These are phyloP conservation scores for Colletotrichum sp. DNA, from an alignment of 2,329 filamentous ascomycete genomes.

Conservation along the genomic window DNA sequence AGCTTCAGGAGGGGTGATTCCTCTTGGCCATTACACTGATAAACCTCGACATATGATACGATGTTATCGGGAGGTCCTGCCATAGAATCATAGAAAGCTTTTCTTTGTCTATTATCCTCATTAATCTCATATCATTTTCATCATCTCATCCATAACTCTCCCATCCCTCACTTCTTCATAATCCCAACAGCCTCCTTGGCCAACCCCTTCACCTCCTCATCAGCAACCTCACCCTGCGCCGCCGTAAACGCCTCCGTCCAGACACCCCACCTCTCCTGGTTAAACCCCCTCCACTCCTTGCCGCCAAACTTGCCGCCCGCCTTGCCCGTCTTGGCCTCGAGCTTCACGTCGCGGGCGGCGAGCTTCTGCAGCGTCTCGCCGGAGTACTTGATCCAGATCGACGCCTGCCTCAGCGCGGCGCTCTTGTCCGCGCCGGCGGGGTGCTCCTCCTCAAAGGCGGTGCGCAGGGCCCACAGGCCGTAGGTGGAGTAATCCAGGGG, in stretches of 20 bases:
- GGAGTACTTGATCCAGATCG: constrained; percentile 26
- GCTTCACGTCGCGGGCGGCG: background rate
- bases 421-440: background rate
- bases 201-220: background rate
- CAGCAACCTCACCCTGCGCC: background rate
- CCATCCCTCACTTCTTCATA: background rate
- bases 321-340: constrained; percentile 22
- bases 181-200: background rate
- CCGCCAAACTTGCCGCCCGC: constrained; percentile 22
- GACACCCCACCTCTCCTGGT: constrained; percentile 25
- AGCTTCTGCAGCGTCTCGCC: constrained; percentile 21
- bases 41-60: background rate
- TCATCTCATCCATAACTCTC: too few species aligned
- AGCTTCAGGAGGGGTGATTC: background rate
- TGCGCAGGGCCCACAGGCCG: constrained; percentile 31
- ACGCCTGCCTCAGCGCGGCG: constrained; percentile 25
- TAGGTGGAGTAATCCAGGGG: constrained; percentile 30
- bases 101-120: background rate
- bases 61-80: background rate
- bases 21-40: background rate
- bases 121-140: background rate
- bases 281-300: constrained; percentile 31
- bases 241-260: constrained; percentile 26
- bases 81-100: background rate
- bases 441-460: constrained; percentile 27